phyloP scores from a whole-genome alignment of 2,329 filamentous ascomycete species.

The Coniochaeta sp. region DNA sequence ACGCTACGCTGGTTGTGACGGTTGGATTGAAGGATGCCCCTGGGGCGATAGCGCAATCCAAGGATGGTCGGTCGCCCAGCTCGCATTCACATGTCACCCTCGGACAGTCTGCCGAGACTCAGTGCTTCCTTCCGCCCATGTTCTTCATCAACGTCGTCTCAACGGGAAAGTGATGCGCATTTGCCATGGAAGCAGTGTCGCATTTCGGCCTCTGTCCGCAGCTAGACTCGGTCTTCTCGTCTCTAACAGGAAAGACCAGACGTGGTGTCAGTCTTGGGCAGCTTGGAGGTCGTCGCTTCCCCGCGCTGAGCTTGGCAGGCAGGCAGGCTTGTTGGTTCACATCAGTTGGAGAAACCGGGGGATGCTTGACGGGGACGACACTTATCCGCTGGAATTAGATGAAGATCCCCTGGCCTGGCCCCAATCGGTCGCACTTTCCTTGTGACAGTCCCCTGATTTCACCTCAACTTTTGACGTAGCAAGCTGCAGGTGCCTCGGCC shows the following conservation, averaged over 20 bases:
- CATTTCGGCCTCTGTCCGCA: background rate
- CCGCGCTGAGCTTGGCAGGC: background rate
- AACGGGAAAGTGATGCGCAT: background rate
- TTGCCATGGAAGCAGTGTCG: background rate
- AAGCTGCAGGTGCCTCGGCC: background rate
- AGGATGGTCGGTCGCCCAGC: background rate
- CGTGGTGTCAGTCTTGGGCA: background rate
- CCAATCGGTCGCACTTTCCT: background rate
- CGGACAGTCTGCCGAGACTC: background rate
- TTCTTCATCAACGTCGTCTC: background rate
- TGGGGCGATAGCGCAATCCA: background rate
- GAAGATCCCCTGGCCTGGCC: background rate
- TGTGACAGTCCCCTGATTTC: background rate
- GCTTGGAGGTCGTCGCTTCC: background rate
- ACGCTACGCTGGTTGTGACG: too few species aligned
- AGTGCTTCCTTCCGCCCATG: too few species aligned
- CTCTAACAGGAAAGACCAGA: background rate
- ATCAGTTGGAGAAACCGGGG: background rate
- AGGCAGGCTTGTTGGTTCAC: too few species aligned
- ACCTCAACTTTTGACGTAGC: background rate
- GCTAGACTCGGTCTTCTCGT: background rate
- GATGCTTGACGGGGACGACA: background rate
- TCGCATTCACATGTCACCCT: background rate
- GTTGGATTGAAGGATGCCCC: too few species aligned
- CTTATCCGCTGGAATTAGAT: background rate